A percentile compares a stretch with the other conserved stretches of the same genome.
phyloP scores from a whole-genome alignment of 1,284 basidiomycete genomes.

The Vanrija sp. region DNA sequence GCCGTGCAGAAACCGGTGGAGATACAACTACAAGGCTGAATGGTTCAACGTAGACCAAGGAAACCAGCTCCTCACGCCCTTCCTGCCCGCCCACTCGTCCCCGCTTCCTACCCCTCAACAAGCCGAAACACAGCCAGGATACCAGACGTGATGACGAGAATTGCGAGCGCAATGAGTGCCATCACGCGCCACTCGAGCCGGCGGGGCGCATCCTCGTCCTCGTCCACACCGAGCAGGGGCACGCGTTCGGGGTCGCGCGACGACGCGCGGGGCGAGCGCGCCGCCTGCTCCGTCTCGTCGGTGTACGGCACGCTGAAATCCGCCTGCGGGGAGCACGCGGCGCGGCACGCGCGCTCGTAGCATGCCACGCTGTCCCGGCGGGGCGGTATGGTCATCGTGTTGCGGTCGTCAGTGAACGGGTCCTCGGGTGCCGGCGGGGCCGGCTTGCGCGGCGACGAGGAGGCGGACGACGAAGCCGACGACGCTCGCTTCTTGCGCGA shows the following conservation, averaged over 20 bases:
- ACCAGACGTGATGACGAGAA: slow-evolving; percentile 1
- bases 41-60: too few relatives aligned
- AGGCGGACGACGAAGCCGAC: neutral
- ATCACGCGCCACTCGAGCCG: neutral
- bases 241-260: slow-evolving; percentile 47
- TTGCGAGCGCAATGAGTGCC: neutral
- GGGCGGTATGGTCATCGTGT: too few relatives aligned
- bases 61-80: too few relatives aligned
- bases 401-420: slow-evolving; percentile 1
- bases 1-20: too few relatives aligned
- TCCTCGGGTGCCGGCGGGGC: neutral
- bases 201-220: neutral
- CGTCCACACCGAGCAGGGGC: slow-evolving; percentile 43
- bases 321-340: neutral
- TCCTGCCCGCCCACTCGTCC: too few relatives aligned
- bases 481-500: neutral
- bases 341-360: slow-evolving; percentile 1
- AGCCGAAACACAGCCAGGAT: slow-evolving; percentile 1
- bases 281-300: slow-evolving; percentile 2
- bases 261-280: neutral
- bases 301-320: neutral
- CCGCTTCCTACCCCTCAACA: neutral
- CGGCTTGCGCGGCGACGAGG: neutral
- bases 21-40: too few relatives aligned
- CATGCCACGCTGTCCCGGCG: too few relatives aligned